These are phyloP conservation scores for Xylaria sp. DNA, from an alignment of 495 filamentous ascomycete genomes.

Conservation along the genomic window DNA sequence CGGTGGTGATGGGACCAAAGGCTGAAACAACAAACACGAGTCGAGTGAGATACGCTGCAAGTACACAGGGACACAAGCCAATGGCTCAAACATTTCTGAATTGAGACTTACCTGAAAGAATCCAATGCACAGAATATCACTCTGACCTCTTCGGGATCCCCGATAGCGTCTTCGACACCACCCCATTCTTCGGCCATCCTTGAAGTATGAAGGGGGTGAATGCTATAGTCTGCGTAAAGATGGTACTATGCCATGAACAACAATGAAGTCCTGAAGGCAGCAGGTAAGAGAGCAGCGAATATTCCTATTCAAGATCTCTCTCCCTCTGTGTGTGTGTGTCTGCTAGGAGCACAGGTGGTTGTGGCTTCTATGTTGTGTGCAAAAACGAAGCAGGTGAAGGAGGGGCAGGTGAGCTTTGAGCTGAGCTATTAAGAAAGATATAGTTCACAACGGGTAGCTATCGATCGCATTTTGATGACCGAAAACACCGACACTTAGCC, in stretches of 20 bases:
- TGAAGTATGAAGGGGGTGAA: neutral
- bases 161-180: slow-evolving; percentile 66
- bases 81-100: neutral
- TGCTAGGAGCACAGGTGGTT: too few species aligned
- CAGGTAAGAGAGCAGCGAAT: neutral
- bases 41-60: neutral
- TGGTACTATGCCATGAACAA: too few species aligned
- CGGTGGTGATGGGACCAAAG: neutral
- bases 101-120: slow-evolving; percentile 77
- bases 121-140: slow-evolving; percentile 81
- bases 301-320: neutral
- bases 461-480: neutral
- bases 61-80: neutral
- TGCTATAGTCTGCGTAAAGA: neutral
- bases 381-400: neutral
- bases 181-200: slow-evolving; percentile 54
- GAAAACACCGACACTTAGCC: neutral
- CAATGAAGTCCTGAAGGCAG: neutral
- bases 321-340: too few species aligned
- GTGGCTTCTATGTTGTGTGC: too few species aligned
- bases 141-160: slow-evolving; percentile 75
- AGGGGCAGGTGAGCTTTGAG: neutral
- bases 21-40: neutral
- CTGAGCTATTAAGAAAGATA: neutral
- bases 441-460: neutral